phyloP scores from a whole-genome alignment of 495 filamentous ascomycete species.

The Amniculicola lignicola region DNA sequence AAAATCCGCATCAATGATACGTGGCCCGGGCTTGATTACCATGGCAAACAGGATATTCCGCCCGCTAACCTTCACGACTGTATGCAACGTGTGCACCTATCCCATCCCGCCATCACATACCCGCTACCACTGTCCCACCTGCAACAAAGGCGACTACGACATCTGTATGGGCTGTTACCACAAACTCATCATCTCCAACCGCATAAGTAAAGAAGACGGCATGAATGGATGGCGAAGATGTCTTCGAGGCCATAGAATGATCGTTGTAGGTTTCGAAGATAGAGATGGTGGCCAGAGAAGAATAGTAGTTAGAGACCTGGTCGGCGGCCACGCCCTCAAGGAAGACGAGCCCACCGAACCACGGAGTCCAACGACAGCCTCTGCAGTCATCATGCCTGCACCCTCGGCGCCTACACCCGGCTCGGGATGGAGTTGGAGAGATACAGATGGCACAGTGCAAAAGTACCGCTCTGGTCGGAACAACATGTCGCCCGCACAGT shows the following conservation, averaged over 20 bases:
- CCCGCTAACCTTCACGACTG: slow-evolving; percentile 63
- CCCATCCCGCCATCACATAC: slow-evolving; percentile 64
- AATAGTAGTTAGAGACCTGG: slow-evolving; percentile 60
- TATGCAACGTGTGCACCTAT: slow-evolving; percentile 70
- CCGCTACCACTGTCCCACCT: slow-evolving; percentile 72
- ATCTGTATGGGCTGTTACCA: slow-evolving; percentile 75
- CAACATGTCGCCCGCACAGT: not conserved
- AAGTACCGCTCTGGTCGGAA: slow-evolving; percentile 23
- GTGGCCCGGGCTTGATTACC: slow-evolving; percentile 43
- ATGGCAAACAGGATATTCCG: slow-evolving; percentile 42
- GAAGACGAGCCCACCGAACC: slow-evolving; percentile 38
- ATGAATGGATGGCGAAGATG: slow-evolving; percentile 78
- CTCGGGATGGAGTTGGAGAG: slow-evolving; percentile 34
- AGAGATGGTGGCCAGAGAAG: slow-evolving; percentile 56
- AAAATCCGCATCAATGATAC: slow-evolving; percentile 31
- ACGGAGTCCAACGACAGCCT: not conserved
- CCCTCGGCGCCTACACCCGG: not conserved
- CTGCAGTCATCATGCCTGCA: not conserved
- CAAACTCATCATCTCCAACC: slow-evolving; percentile 55
- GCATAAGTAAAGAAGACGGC: slow-evolving; percentile 70
- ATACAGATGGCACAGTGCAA: slow-evolving; percentile 35
- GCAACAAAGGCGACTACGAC: slow-evolving; percentile 75
- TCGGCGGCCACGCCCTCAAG: slow-evolving; percentile 65
- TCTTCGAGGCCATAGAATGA: slow-evolving; percentile 76
- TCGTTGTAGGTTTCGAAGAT: slow-evolving; percentile 70